Base-by-base conservation (phyloP, 306 rosid species). In the Canavalia ensiformis region DNA sequence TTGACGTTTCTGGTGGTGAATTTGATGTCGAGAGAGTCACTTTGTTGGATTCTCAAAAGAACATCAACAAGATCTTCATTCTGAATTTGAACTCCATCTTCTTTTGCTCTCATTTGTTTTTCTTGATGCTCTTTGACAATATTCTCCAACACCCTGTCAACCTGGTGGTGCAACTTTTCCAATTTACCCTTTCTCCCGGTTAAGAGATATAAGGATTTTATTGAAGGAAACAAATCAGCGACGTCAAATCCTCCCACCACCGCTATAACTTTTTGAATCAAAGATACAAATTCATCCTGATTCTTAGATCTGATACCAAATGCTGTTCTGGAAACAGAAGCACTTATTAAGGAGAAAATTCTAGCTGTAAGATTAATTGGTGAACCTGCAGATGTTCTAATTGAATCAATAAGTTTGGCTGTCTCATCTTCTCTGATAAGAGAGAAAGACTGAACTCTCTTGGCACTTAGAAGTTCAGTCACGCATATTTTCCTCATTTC, bases 1-100 rank as follows among this genome's bases (percentile, higher is more conserved):
- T 82, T 82, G 72, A 75, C 6, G 49, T 82, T 39, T 3, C 0
- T 30, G 1, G 11, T 75, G 1, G 81, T 58, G 7, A 82, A 28
- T 9, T 37, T 6, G 77, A 68, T 0, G 4, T 58, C 57, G 12
- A 68, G 72, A 6, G 0, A 11, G 3, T 10, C 63, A 67, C 65
- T 68, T 68, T 75, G 49, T 50, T 82, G 77, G 10, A 82, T 8
- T 68, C 72, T 30, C 30, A 82, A 59, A 5, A 82, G 85, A 57
- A 82, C 81, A 35, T 82, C 81, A 2, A 68, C 63, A 29, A 82
- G 76, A 49, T 75, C 81, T 68, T 68, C 85, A 0, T 68, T 51
- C 33, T 67, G 49, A 1, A 1, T 57, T 2, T 58, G 41, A 47
- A 0, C 49, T 1, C 4, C 6, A 5, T 4, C 34, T 60, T 60